phyloP scores from a whole-genome alignment of 192 early-diverging fungal species.

The Backusella circina region DNA sequence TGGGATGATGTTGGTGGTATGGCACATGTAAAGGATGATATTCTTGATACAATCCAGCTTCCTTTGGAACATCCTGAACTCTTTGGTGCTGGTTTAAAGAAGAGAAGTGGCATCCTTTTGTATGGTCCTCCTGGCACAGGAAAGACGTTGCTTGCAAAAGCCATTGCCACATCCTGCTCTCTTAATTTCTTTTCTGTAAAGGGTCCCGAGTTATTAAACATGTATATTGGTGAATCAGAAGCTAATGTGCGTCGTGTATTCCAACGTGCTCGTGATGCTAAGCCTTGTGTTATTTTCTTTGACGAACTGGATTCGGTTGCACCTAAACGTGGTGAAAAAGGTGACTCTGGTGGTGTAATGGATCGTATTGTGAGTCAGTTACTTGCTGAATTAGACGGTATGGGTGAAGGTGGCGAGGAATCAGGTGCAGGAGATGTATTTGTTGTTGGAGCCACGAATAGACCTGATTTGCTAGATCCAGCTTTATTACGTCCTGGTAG shows the following conservation, averaged over 20 bases:
- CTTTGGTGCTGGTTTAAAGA: slow-evolving; percentile 92
- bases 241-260: slow-evolving; percentile 96
- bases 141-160: slow-evolving; percentile 98
- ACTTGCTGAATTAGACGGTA: slow-evolving; percentile 94
- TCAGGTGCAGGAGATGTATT: slow-evolving; percentile 74
- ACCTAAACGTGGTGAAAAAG: slow-evolving; percentile 96
- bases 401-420: slow-evolving; percentile 53
- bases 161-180: slow-evolving; percentile 94
- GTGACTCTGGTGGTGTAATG: slow-evolving; percentile 99
- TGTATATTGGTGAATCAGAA: slow-evolving; percentile 99
- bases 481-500: slow-evolving; percentile 92
- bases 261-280: slow-evolving; percentile 93
- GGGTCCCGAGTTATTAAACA: slow-evolving; percentile 96
- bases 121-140: slow-evolving; percentile 99
- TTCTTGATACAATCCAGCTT: slow-evolving; percentile 94
- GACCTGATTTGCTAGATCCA: slow-evolving; percentile 94
- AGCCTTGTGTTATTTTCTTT: slow-evolving; percentile 98
- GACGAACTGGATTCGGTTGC: slow-evolving; percentile 99
- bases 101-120: slow-evolving; percentile 88
- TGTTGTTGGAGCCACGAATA: slow-evolving; percentile 98
- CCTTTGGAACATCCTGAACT: slow-evolving; percentile 95
- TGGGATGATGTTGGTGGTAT: slow-evolving; percentile 99
- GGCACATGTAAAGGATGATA: slow-evolving; percentile 86
- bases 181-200: slow-evolving; percentile 99
- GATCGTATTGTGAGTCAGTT: slow-evolving; percentile 98